phyloP scores from a whole-genome alignment of 768 basidiomycete species.

The Phlegmacium glaucopus region DNA sequence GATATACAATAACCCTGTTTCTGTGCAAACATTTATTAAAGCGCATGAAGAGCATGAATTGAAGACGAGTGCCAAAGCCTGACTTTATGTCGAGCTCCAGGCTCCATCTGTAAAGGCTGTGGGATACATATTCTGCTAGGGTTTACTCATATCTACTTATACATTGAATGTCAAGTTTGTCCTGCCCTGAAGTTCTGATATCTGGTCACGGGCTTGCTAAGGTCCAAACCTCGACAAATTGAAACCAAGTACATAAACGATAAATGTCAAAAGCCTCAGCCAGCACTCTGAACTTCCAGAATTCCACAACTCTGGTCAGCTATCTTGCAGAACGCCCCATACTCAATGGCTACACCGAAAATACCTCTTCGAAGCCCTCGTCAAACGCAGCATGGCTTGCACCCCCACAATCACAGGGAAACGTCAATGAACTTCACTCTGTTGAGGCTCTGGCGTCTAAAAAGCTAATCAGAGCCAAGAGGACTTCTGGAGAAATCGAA shows the following conservation, averaged over 20 bases:
- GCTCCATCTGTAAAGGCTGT: neutral
- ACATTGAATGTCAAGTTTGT: neutral
- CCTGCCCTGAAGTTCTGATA: conserved; percentile 36
- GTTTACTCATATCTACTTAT: conserved; percentile 1
- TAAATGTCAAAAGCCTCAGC: conserved; percentile 39
- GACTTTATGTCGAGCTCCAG: neutral
- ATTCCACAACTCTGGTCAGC: conserved; percentile 11
- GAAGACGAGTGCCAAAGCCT: neutral
- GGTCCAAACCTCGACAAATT: conserved; percentile 38
- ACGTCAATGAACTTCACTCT: conserved; percentile 1
- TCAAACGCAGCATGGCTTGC: conserved; percentile 18
- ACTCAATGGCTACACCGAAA: conserved; percentile 21
- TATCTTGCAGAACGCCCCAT: conserved; percentile 6
- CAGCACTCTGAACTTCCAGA: conserved; percentile 30
- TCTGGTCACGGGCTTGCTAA: conserved; percentile 35
- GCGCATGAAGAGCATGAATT: neutral
- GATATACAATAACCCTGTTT: conserved; percentile 23
- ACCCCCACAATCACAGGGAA: conserved; percentile 13
- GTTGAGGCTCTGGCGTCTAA: conserved; percentile 7
- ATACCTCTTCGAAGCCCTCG: conserved; percentile 20
- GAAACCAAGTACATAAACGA: conserved; percentile 21
- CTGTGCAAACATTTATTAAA: neutral
- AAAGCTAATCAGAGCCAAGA: conserved; percentile 18
- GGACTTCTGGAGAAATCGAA: conserved; percentile 50
- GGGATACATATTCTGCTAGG: neutral